phyloP scores from a whole-genome alignment of 805 yeast genomes.

The Barnettozyma wickerhamii region DNA sequence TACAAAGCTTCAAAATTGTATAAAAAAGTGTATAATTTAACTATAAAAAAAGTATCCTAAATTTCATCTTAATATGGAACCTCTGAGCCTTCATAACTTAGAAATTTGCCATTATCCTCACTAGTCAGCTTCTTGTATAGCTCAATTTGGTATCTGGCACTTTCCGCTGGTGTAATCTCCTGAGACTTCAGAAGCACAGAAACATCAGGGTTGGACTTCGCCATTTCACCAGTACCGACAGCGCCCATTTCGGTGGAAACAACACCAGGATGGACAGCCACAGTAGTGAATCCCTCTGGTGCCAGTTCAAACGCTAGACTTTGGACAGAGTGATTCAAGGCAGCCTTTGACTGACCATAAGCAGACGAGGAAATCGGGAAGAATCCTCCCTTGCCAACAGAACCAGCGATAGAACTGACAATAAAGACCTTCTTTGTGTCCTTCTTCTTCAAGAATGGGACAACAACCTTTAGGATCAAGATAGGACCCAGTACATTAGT shows the following conservation, averaged over 20 bases:
- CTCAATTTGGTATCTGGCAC: conserved; percentile 22
- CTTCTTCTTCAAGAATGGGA: conserved; percentile 18
- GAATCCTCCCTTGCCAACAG: conserved; percentile 14
- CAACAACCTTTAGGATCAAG: conserved; percentile 4
- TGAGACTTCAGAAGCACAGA: not conserved
- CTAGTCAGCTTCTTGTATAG: conserved; percentile 20
- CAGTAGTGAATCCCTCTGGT: conserved; percentile 26
- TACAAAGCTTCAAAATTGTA: too few relatives aligned
- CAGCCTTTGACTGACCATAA: conserved; percentile 33
- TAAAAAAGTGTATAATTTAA: too few relatives aligned
- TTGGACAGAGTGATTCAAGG: conserved; percentile 28
- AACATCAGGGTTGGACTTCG: not conserved
- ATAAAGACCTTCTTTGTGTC: conserved; percentile 20
- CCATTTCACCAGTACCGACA: conserved; percentile 3
- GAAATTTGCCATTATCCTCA: conserved; percentile 27
- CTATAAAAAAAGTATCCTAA: too few relatives aligned
- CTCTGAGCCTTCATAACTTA: conserved; percentile 20
- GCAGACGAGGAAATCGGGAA: conserved; percentile 9
- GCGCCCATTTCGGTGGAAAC: conserved; percentile 34
- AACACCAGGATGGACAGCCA: conserved; percentile 36
- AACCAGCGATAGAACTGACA: conserved; percentile 22
- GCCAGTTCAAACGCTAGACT: conserved; percentile 26
- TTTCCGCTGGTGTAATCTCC: conserved; percentile 24
- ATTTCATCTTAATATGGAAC: too few relatives aligned
- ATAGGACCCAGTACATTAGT: conserved; percentile 13